A percentile compares a stretch with the other conserved stretches of the same genome.
Evolutionary conservation across 208 protist genomes (phyloP).

Genomic region (Kentomonas sorsogonicus): DNA sequence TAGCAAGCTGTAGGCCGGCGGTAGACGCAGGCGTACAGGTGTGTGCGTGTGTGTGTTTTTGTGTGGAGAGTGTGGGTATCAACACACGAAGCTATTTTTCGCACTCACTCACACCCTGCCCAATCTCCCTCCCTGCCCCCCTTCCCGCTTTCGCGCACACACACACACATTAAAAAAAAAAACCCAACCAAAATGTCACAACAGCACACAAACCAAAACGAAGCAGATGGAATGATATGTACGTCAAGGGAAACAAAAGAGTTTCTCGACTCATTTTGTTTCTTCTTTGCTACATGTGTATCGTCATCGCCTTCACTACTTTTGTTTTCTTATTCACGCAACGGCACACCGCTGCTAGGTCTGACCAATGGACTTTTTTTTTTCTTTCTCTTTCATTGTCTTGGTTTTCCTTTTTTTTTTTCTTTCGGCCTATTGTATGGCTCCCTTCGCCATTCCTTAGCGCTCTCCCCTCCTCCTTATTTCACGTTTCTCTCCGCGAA

Average conservation of each 20-base stretch:
- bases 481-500: background rate
- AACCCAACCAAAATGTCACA: too few species aligned
- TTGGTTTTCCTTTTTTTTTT: constrained; percentile 11
- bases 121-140: too few species aligned
- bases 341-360: too few species aligned
- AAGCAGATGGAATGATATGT: background rate
- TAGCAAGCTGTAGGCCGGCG: too few species aligned
- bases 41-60: too few species aligned
- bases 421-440: constrained; percentile 3
- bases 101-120: too few species aligned
- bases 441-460: background rate
- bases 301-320: background rate
- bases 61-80: background rate
- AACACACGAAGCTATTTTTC: constrained; percentile 1
- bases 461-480: background rate
- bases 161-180: too few species aligned
- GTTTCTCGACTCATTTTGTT: background rate
- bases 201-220: constrained; percentile 5
- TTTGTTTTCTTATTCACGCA: background rate
- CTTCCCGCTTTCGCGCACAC: too few species aligned
- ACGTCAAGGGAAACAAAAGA: too few species aligned
- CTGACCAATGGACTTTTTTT: too few species aligned
- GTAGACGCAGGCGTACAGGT: background rate
- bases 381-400: background rate
- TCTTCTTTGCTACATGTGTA: background rate